Conservation (phyloP, 2,329 filamentous ascomycete species). For the Teratosphaeriaceae sp. region DNA sequence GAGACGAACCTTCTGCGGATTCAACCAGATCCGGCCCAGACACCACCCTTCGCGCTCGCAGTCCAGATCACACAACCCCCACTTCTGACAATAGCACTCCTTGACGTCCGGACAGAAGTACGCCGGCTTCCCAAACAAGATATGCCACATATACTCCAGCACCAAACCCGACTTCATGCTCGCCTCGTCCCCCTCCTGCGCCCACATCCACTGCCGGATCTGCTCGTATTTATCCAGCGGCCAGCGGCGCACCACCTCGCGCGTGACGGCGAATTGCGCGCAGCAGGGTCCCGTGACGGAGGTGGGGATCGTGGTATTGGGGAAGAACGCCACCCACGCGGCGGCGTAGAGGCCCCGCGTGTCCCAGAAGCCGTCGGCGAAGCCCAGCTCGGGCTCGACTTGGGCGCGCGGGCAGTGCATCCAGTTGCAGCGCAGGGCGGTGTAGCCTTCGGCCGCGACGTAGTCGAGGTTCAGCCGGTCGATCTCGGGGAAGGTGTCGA, state of each 20-base stretch:
- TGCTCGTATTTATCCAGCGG: conserved; percentile 42
- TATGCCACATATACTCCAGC: conserved; percentile 43
- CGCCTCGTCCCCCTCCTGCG: conserved; percentile 10
- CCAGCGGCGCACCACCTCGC: conserved; percentile 39
- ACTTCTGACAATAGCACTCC: conserved; percentile 19
- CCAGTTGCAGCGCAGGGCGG: conserved; percentile 48
- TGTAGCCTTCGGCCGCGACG: conserved; percentile 44
- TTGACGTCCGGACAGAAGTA: conserved; percentile 18
- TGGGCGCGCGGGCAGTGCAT: conserved; percentile 13
- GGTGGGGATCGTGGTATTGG: conserved; percentile 32
- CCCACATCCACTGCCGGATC: conserved; percentile 42
- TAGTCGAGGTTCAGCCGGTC: background rate
- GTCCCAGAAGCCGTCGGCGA: background rate
- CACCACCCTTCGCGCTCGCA: conserved; percentile 4
- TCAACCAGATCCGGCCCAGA: background rate
- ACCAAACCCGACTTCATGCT: conserved; percentile 36
- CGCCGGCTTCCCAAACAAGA: conserved; percentile 31
- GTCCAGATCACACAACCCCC: conserved; percentile 5
- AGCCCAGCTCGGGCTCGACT: background rate
- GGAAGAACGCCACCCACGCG: conserved; percentile 31
- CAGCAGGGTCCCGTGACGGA: conserved; percentile 47
- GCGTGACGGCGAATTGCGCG: conserved; percentile 48
- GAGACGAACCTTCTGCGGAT: background rate
- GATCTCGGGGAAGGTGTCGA: background rate
- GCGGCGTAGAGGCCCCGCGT: background rate